phyloP scores from a whole-genome alignment of 768 basidiomycete species.

The Leucosporidium yakuticum region DNA sequence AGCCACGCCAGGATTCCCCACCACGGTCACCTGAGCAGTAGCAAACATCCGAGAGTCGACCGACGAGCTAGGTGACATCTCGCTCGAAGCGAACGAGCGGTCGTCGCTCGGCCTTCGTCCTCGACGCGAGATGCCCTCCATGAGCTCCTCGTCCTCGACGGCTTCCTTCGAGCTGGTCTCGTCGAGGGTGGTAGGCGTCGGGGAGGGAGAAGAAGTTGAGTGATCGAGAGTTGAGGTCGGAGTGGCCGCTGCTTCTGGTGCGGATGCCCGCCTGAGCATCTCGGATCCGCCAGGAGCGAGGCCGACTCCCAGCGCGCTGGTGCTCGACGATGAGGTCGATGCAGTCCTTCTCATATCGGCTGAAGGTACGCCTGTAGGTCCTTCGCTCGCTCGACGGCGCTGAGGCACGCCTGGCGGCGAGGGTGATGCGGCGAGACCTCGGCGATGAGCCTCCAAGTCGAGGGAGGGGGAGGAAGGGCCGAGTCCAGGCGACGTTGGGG shows the following conservation, averaged over 20 bases:
- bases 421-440: no score
- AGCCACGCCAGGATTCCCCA: not conserved
- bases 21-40: not conserved
- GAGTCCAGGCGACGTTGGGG: not conserved
- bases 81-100: not conserved
- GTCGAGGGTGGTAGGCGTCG: not conserved
- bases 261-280: not conserved
- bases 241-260: not conserved
- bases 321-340: not conserved
- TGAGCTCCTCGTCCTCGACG: not conserved
- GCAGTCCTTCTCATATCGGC: not conserved
- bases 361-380: no score
- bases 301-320: not conserved
- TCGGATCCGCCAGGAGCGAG: not conserved
- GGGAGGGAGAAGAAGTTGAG: not conserved
- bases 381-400: no score
- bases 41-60: not conserved
- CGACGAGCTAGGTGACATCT: not conserved
- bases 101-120: not conserved
- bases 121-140: not conserved
- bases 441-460: no score
- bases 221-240: not conserved
- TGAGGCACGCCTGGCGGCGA: no score
- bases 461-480: not conserved
- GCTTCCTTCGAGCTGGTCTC: not conserved